Conservation (phyloP, 2,329 filamentous ascomycete species). For the Pestalotiopsis sp. region DNA sequence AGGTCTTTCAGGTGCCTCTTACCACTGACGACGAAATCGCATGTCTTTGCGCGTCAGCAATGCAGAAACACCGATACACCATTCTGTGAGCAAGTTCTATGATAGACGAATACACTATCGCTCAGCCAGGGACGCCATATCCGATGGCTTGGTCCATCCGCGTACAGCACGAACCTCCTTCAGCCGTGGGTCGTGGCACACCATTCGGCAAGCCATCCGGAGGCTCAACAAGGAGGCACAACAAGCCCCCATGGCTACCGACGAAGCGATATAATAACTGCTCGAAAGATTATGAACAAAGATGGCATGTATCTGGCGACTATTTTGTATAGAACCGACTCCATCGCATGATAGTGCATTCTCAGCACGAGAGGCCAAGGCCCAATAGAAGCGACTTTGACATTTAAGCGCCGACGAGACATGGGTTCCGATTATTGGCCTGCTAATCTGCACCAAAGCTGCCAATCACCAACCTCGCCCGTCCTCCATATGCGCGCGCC, state of each 20-base stretch:
- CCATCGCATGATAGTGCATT: neutral
- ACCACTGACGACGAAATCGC: too few species aligned
- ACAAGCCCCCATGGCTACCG: neutral
- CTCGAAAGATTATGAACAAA: neutral
- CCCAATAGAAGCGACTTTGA: slow-evolving; percentile 19
- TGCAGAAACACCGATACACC: neutral
- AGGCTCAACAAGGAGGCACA: neutral
- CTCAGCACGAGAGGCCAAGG: neutral
- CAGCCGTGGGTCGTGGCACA: neutral
- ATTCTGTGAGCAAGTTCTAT: neutral
- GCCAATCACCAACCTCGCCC: slow-evolving; percentile 25
- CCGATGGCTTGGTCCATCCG: neutral
- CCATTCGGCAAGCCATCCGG: neutral
- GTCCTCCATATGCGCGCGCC: slow-evolving; percentile 25
- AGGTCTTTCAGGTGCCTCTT: too few species aligned
- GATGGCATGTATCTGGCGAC: neutral
- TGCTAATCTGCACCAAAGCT: slow-evolving; percentile 22
- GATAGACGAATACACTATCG: neutral
- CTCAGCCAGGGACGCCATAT: neutral
- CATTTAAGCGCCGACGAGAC: slow-evolving; percentile 32
- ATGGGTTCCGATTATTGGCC: slow-evolving; percentile 27
- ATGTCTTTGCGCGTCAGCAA: neutral
- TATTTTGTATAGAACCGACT: neutral
- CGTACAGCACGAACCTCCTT: neutral
- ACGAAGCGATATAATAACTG: neutral